These are phyloP conservation scores for Plenodomus biglobosus DNA, from an alignment of 2,329 filamentous ascomycete genomes.

Conservation along the genomic window DNA sequence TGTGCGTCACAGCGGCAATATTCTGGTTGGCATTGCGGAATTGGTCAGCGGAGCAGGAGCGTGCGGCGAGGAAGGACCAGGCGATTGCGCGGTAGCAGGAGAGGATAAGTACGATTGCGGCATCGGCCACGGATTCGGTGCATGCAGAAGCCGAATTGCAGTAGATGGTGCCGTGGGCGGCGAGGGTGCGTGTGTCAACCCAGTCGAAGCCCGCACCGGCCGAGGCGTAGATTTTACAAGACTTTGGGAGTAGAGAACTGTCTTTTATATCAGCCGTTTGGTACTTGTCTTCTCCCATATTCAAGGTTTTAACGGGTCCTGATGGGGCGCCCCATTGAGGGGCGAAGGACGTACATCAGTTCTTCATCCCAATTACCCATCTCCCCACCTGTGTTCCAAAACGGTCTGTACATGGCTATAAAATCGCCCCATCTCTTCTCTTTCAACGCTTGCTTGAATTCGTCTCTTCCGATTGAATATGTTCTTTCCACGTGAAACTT, in stretches of 20 bases:
- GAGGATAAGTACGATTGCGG: constrained; percentile 68
- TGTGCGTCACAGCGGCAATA: constrained; percentile 62
- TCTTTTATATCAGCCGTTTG: neutral
- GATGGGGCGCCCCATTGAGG: too few species aligned
- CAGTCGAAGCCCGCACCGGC: constrained; percentile 66
- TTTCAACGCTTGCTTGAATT: constrained; percentile 46
- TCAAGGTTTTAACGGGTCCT: too few species aligned
- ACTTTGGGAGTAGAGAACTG: constrained; percentile 49
- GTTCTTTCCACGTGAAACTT: constrained; percentile 46
- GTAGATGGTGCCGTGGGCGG: constrained; percentile 65
- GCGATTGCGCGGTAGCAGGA: constrained; percentile 68
- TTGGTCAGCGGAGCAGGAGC: constrained; percentile 45
- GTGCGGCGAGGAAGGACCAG: constrained; percentile 63
- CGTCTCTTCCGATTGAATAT: constrained; percentile 43
- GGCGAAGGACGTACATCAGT: constrained; percentile 48
- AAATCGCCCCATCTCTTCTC: constrained; percentile 48
- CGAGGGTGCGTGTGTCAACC: constrained; percentile 63
- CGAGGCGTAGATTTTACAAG: constrained; percentile 59
- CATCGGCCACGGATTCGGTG: constrained; percentile 72
- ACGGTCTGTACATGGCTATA: constrained; percentile 57
- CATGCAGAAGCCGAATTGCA: constrained; percentile 72
- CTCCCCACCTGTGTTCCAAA: constrained; percentile 66
- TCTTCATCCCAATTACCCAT: constrained; percentile 66
- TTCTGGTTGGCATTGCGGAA: constrained; percentile 64
- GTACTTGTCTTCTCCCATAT: too few species aligned